phyloP scores from a whole-genome alignment of 768 basidiomycete species.

The Amanita molliuscula region DNA sequence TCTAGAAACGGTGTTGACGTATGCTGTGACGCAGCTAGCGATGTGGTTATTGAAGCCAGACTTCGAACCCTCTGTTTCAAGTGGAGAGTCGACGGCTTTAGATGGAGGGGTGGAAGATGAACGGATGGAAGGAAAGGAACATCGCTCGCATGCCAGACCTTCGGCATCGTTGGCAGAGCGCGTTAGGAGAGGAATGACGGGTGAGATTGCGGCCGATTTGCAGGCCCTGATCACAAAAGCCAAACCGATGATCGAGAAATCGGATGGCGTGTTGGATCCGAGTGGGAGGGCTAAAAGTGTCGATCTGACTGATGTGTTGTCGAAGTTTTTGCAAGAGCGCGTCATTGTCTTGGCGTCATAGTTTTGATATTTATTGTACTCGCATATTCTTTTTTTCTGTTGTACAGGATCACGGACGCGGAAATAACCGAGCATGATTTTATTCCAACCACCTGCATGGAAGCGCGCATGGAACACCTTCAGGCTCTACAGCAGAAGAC shows the following conservation, averaged over 20 bases:
- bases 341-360: constrained; percentile 31
- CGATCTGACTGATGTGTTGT: constrained; percentile 52
- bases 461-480: background rate
- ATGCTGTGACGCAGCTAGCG: constrained; percentile 67
- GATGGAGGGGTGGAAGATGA: constrained; percentile 15
- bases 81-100: constrained; percentile 25
- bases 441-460: background rate
- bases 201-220: constrained; percentile 68
- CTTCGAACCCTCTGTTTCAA: constrained; percentile 37
- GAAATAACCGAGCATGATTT: background rate
- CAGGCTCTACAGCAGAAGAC: background rate
- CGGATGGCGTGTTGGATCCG: constrained; percentile 30
- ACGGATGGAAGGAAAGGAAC: constrained; percentile 16
- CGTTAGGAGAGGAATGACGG: constrained; percentile 66
- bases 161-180: constrained; percentile 52
- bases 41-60: constrained; percentile 74
- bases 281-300: constrained; percentile 21
- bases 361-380: background rate
- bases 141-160: constrained; percentile 32
- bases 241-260: constrained; percentile 53
- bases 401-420: background rate
- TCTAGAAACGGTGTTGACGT: constrained; percentile 59
- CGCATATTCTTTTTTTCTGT: too few species aligned
- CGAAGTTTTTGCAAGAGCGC: constrained; percentile 56
- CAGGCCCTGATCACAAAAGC: constrained; percentile 56